phyloP scores from a whole-genome alignment of 371 early-diverging fungal species.

The Pancytospora philotis region DNA sequence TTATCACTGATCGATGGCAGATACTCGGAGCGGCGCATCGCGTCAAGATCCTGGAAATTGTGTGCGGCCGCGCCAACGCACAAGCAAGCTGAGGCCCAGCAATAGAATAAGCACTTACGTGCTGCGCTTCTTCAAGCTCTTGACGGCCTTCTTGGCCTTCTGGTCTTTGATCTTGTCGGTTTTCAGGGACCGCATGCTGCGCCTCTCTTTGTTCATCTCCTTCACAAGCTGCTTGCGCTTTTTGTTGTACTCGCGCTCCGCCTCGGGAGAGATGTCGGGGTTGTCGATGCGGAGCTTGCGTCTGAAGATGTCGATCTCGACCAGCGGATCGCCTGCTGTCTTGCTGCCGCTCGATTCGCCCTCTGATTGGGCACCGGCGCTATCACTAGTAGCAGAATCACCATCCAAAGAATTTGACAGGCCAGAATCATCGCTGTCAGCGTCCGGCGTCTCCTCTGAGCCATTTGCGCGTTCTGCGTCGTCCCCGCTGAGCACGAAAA shows the following conservation, averaged over 20 bases:
- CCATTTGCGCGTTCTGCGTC: slow-evolving; percentile 10
- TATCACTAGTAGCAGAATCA: neutral
- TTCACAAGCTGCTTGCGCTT: slow-evolving; percentile 37
- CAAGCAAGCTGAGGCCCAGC: too few relatives aligned
- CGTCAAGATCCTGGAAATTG: too few relatives aligned
- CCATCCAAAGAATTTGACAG: neutral
- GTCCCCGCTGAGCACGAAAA: slow-evolving; percentile 12
- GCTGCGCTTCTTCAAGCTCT: neutral
- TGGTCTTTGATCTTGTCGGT: slow-evolving; percentile 20
- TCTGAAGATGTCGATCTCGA: neutral
- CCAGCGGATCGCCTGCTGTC: slow-evolving; percentile 1
- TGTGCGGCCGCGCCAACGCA: too few relatives aligned
- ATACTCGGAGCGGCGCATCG: too few relatives aligned
- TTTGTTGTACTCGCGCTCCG: slow-evolving; percentile 26
- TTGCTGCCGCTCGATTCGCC: slow-evolving; percentile 1
- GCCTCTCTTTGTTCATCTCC: slow-evolving; percentile 41
- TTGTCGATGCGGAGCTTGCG: slow-evolving; percentile 2
- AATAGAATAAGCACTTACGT: too few relatives aligned
- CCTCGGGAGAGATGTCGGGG: slow-evolving; percentile 3
- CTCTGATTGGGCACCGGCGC: neutral
- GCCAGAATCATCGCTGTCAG: neutral
- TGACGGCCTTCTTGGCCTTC: neutral
- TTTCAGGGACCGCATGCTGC: slow-evolving; percentile 37
- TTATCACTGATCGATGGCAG: too few relatives aligned
- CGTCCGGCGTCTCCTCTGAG: slow-evolving; percentile 7